A percentile compares a stretch with the other conserved stretches of the same genome.
phyloP scores from a whole-genome alignment of 2,329 filamentous ascomycete species.

The Grosmannia serpens region DNA sequence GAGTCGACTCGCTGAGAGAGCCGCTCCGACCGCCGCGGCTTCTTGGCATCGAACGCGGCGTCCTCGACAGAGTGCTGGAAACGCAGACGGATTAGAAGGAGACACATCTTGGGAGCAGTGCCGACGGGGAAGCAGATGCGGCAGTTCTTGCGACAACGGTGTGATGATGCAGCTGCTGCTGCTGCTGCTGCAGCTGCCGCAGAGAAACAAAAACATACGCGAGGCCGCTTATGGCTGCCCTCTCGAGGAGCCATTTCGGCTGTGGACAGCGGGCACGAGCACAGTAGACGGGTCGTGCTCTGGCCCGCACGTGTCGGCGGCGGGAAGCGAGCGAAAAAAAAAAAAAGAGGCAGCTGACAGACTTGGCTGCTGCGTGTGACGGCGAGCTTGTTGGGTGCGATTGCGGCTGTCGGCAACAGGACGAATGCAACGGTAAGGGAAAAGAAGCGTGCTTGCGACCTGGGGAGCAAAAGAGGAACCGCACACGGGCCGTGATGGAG shows the following conservation, averaged over 20 bases:
- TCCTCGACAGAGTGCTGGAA: constrained; percentile 52
- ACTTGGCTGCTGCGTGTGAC: neutral
- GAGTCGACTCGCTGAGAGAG: constrained; percentile 40
- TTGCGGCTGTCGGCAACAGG: no score
- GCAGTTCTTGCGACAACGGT: neutral
- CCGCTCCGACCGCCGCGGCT: constrained; percentile 68
- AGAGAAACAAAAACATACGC: constrained; percentile 13
- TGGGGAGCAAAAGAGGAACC: neutral
- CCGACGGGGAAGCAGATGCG: neutral
- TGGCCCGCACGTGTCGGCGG: neutral
- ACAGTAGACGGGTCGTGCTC: neutral
- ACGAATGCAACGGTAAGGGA: neutral
- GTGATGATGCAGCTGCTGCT: neutral
- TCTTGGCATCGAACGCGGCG: constrained; percentile 61
- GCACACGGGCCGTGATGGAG: neutral
- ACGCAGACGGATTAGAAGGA: constrained; percentile 11
- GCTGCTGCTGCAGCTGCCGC: neutral
- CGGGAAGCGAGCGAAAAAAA: neutral
- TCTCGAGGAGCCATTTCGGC: constrained; percentile 12
- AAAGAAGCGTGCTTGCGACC: neutral
- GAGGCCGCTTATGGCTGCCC: constrained; percentile 18
- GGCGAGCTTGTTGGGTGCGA: neutral
- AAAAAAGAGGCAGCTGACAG: neutral
- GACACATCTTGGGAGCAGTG: neutral
- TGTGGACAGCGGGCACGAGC: neutral